Base-by-base conservation (phyloP, 2,329 filamentous ascomycete genomes). In the Rasamsonia emersonii region DNA sequence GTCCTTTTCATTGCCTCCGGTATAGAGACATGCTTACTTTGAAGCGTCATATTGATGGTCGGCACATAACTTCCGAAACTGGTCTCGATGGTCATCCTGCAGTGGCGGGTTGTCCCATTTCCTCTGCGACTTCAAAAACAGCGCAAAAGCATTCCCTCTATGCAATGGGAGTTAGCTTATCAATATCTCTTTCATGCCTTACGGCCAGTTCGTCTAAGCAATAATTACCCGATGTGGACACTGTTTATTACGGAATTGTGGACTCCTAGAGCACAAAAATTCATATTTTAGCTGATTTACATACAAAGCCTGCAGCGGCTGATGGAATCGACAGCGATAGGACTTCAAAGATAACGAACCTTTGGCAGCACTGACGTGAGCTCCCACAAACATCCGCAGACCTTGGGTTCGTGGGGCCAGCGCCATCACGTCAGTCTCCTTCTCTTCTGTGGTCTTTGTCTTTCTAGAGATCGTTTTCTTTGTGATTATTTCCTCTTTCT, bases 61-160 rank as follows among this genome's bases (percentile, higher is more conserved):
- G 30, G 73, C 67, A 51, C 85, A 84, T 18, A 76, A 64, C 25
- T 70, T 68, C 35, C 73, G 73, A 62, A 96, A 98, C 23, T 76
- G 70, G 24, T 76, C 68, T 30, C 73, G 70, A 32, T 80, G 74
- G 16, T 82, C 77, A 23, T 75, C 60, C 16, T 80, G 70, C 4
- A 98, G 69, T 1, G 83, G 74, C 6, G 88, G 85, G 49, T 82
- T 93, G 17, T 75, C 71, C 91, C 91, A 98, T 65, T 94, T 96
- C 34, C 88, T 79, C 58, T 98, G 91, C 0, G 85, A 93, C 56
- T 96, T 96, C 46, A 98, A 71, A 63, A 98, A 98, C 13, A 96
- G 69, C 3, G 91, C 91, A 47, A 96, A 93, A 7, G 88, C 77
- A 54, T 96, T 98, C 41, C 82, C 88, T 32, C 88, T 70, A 30